Evolutionary conservation across 148 eudicot species (phyloP), one percentile per base, ranked within the genome.

Genomic region (Vaccinium darrowii): DNA sequence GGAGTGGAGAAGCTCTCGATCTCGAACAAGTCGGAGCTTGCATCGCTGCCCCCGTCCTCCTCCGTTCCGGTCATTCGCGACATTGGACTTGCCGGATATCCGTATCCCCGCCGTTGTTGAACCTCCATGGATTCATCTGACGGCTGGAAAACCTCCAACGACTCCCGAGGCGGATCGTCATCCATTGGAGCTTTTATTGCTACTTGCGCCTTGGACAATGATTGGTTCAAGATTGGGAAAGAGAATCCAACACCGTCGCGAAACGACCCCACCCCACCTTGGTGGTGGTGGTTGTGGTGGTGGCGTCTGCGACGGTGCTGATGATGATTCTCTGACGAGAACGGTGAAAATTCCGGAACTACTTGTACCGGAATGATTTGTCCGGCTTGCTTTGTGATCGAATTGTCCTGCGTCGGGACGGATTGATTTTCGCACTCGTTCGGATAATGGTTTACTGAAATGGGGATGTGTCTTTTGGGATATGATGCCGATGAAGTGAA

Each of bases 21-120:
- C 83, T 95, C 98, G 83, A 95, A 94, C 71, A 95, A 85, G 56
- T 95, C 98, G 0, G 98, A 95, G 87, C 98, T 95, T 0, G 94
- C 98, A 58, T 94, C 98, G 83, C 98, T 95, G 8, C 84, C 91
- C 49, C 81, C 90, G 53, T 95, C 96, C 5, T 95, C 98, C 10
- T 95, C 98, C 43, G 89, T 86, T 71, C 90, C 88, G 1, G 85
- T 72, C 3, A 91, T 84, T 25, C 91, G 81, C 8, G 94, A 90
- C 80, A 81, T 91, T 0, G 94, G 93, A 60, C 91, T 93, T 8
- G 52, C 77, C 16, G 90, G 90, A 36, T 80, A 83, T 8, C 69
- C 80, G 25, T 25, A 80, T 19, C 36, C 77, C n/a, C 78, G 88
- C 50, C 80, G 80, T 1, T 80, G 69, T 13, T 62, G 39, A 76